Evolutionary conservation across 345 rosid genomes (phyloP).

Genomic region (Brassica incana): DNA sequence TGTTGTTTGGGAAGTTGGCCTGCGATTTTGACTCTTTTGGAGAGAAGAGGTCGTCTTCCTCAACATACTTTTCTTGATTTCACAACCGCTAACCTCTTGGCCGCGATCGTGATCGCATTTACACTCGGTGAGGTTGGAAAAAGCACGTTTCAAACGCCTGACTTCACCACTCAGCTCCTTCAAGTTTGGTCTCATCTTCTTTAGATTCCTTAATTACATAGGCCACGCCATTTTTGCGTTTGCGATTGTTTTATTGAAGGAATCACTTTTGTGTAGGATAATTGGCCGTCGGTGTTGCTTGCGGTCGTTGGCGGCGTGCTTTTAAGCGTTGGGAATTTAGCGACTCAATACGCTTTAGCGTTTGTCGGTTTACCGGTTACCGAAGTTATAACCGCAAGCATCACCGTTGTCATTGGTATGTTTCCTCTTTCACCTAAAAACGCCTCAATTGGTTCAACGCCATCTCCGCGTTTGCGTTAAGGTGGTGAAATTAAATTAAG

Average conservation of each 20-base stretch:
- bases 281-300: conserved; percentile 71
- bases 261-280: conserved; percentile 43
- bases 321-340: conserved; percentile 75
- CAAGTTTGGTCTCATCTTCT: conserved; percentile 46
- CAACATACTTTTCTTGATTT: conserved; percentile 93
- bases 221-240: background rate
- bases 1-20: conserved; percentile 90
- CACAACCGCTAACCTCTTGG: conserved; percentile 74
- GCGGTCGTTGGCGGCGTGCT: conserved; percentile 81
- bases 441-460: background rate
- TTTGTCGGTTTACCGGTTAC: conserved; percentile 79
- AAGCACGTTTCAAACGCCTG: conserved; percentile 49
- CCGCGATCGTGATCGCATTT: conserved; percentile 73
- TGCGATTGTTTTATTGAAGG: background rate
- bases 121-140: conserved; percentile 71
- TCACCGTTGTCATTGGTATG: conserved; percentile 77
- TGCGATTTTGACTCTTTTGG: conserved; percentile 70
- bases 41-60: conserved; percentile 87
- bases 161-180: conserved; percentile 66
- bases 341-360: conserved; percentile 82
- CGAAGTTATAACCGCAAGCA: conserved; percentile 73
- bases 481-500: background rate
- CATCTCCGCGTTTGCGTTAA: background rate
- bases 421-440: background rate
- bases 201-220: background rate